phyloP scores from a whole-genome alignment of 2,329 filamentous ascomycete species.

The Ceratocystis colombiana region DNA sequence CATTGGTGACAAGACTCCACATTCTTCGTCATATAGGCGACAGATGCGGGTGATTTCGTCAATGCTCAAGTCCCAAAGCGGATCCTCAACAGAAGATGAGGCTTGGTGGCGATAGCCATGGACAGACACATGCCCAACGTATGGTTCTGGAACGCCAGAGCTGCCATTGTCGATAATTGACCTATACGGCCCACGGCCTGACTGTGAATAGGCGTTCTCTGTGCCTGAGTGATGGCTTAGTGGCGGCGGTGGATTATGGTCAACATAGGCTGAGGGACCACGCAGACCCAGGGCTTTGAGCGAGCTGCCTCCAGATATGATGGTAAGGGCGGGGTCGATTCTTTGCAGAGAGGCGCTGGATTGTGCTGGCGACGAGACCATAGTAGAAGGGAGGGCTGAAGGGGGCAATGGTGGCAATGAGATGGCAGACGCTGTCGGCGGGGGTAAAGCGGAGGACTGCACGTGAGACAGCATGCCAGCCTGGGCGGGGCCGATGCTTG shows the following conservation, averaged over 20 bases:
- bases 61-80: constrained; percentile 66
- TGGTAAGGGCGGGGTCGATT: constrained; percentile 23
- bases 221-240: constrained; percentile 24
- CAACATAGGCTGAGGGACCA: constrained; percentile 17
- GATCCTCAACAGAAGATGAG: constrained; percentile 44
- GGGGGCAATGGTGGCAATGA: constrained; percentile 18
- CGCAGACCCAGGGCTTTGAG: constrained; percentile 19
- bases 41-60: constrained; percentile 74
- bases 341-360: constrained; percentile 25
- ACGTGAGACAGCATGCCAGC: constrained; percentile 8
- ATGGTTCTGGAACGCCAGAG: constrained; percentile 14
- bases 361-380: constrained; percentile 20
- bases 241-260: constrained; percentile 19
- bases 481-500: constrained; percentile 24
- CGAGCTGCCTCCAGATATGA: constrained; percentile 23
- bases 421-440: constrained; percentile 10
- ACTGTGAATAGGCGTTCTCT: constrained; percentile 23
- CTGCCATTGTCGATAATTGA: constrained; percentile 23
- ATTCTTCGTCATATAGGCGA: constrained; percentile 75
- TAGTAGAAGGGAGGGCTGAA: constrained; percentile 14
- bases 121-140: neutral
- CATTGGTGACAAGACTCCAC: constrained; percentile 86
- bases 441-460: constrained; percentile 15
- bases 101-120: constrained; percentile 19
- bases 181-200: constrained; percentile 22